Base-by-base conservation (phyloP, 257 asterid species). In the Henckelia pumila region DNA sequence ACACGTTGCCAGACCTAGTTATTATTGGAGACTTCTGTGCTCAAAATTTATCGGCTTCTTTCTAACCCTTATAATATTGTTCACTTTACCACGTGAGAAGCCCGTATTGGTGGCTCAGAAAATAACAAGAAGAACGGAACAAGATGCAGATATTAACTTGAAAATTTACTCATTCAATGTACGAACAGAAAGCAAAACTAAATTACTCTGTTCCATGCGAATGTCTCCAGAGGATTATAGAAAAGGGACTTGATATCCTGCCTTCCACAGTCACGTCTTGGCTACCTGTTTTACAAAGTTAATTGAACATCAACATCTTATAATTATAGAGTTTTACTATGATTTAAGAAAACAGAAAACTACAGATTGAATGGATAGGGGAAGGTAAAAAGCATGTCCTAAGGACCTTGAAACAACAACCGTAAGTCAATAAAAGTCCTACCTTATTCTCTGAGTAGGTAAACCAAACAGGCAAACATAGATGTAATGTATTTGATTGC, bases 201-300 rank as follows among this genome's bases (percentile, higher is more conserved):
- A 70, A 79, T 86, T 80, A 89, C 96, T 79, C 73, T 77, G 83
- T 73, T 86, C 96, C 95, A 89, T 89, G 64, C 56, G 76, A 67
- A 75, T 72, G 66, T 64, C 68, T 65, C 56, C 64, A 16, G n/a
- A 61, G 60, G 33, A 40, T 67, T 61, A 71, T 56, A 57, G 67
- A 10, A 64, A 64, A 66, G 16, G 55, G 24, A 23, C 49, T 61
- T 58, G 65, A 61, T 55, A 56, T 55, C 63, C 69, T 75, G 77
- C 74, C 74, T 62, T 63, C 75, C 62, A 33, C 65, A 61, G 62
- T 56, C 77, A 63, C 79, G 71, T 71, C 52, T 61, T 25, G n/a
- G 30, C 55, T 26, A 75, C 83, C 84, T 75, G 71, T 63, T 63
- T 73, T 30, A 72, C 62, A 77, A 44, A 73, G 69, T 60, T 47